Percentiles rank a stretch among this genome's conserved stretches.
These are phyloP conservation scores for Pilobolus umbonatus DNA, from an alignment of 192 early-diverging fungal genomes.

Conservation along the genomic window DNA sequence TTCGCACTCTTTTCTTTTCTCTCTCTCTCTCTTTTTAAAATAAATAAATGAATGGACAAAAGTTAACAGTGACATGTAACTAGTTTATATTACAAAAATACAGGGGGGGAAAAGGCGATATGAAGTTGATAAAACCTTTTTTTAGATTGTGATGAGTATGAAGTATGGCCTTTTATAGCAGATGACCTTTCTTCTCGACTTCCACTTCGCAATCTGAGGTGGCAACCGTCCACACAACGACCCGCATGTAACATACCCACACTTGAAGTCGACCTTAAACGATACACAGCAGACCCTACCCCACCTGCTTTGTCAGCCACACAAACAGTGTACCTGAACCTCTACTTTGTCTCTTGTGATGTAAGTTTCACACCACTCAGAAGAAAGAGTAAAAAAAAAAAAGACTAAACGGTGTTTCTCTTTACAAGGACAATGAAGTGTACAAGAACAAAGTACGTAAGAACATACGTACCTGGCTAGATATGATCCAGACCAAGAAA, in stretches of 20 bases:
- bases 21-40: neutral
- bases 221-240: conserved; percentile 67
- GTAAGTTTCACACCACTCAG: conserved; percentile 37
- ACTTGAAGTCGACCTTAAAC: conserved; percentile 55
- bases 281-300: conserved; percentile 41
- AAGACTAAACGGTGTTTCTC: conserved; percentile 1
- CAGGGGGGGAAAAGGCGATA: neutral
- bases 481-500: conserved; percentile 66
- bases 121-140: neutral
- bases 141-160: conserved; percentile 53
- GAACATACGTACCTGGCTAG: conserved; percentile 76
- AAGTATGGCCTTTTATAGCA: conserved; percentile 59
- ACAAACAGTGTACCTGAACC: conserved; percentile 66
- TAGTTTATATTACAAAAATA: neutral
- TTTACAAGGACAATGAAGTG: conserved; percentile 64
- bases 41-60: conserved; percentile 26
- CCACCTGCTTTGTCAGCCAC: conserved; percentile 36
- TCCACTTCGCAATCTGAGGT: conserved; percentile 74
- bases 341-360: conserved; percentile 77
- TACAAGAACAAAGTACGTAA: conserved; percentile 63
- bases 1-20: neutral
- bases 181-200: conserved; percentile 64
- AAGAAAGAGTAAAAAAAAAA: neutral
- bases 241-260: conserved; percentile 56
- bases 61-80: conserved; percentile 42